Evolutionary conservation across 108 stramenopile genomes (phyloP), one percentile per base, ranked within the genome.

Genomic region (Cyclotella kingstonii): DNA sequence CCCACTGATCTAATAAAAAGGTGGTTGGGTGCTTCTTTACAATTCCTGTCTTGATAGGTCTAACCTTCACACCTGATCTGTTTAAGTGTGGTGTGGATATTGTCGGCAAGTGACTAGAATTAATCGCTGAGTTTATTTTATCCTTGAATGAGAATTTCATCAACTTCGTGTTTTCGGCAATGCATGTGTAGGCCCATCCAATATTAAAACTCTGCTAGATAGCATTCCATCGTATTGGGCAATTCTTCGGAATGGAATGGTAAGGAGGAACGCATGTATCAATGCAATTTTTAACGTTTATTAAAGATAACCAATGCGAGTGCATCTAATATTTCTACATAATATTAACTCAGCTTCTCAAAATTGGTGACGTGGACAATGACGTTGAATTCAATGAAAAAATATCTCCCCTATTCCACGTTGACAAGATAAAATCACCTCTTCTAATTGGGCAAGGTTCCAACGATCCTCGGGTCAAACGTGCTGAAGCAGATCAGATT

Each of bases 21-120:
- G n/a, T n/a, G n/a, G n/a, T n/a, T n/a, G n/a, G n/a, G n/a, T n/a
- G n/a, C n/a, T n/a, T n/a, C n/a, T n/a, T n/a, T n/a, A n/a, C n/a
- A n/a, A n/a, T 43, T 31, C 6, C 5, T 34, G 6, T 33, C 43
- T 46, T 22, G 14, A 38, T 12, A 62, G 60, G 80, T 2, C 41
- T 82, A 41, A 71, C 84, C 1, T 85, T 85, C 45, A 82, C 81
- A 18, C 84, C 84, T 22, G 84, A 85, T 41, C 28, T 81, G 15
- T 85, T 81, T 54, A 68, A 66, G 52, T 82, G 81, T 51, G 84
- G 84, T 33, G 84, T 85, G 0, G 81, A 82, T 27, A 85, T 85
- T 55, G 81, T 82, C 25, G 84, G 80, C 52, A 33, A 62, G 47
- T 21, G 52, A 14, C n/a, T 53, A 22, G 35, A 36, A 53, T 19